Percentiles rank a stretch among this genome's conserved stretches.
Evolutionary conservation across 2,329 filamentous ascomycete genomes (phyloP).

Genomic region (Pseudogymnoascus sp.): DNA sequence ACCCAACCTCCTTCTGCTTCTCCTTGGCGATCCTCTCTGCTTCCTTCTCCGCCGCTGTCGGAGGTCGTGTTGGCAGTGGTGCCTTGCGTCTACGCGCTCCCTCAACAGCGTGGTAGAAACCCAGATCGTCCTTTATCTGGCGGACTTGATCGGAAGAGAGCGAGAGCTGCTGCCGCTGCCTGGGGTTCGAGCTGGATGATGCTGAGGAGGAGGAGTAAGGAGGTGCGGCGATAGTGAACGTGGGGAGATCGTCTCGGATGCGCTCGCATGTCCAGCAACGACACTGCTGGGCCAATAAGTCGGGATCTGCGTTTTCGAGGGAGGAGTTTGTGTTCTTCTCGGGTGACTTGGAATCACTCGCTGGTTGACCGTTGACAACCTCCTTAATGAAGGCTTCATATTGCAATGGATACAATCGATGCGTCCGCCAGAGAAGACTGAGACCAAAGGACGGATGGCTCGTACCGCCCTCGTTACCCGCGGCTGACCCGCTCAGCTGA

Average conservation of each 20-base stretch:
- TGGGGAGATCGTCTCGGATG: conserved; percentile 12
- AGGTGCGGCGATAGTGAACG: not conserved
- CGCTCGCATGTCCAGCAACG: conserved; percentile 14
- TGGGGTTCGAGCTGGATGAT: not conserved
- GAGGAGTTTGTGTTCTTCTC: not conserved
- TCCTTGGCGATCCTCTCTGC: not conserved
- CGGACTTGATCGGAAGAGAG: conserved; percentile 10
- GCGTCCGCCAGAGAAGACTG: conserved; percentile 10
- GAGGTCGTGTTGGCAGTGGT: not conserved
- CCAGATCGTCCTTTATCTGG: conserved; percentile 9
- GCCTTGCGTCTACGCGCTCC: not conserved
- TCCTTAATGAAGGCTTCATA: conserved; percentile 10
- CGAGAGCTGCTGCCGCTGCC: not conserved
- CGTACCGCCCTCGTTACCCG: not conserved
- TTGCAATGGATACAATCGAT: conserved; percentile 9
- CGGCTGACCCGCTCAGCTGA: not conserved
- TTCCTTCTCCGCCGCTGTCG: not conserved
- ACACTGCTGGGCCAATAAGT: not conserved
- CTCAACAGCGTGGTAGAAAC: conserved; percentile 8
- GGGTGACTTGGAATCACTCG: not conserved
- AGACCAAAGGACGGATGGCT: conserved; percentile 7
- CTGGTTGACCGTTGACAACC: not conserved
- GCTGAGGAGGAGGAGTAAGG: not conserved
- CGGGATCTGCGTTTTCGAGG: not conserved
- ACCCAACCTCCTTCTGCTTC: not conserved